These are phyloP conservation scores for Elymus sibiricus DNA, from an alignment of 176 grass and related monocot species.

Conservation along the genomic window DNA sequence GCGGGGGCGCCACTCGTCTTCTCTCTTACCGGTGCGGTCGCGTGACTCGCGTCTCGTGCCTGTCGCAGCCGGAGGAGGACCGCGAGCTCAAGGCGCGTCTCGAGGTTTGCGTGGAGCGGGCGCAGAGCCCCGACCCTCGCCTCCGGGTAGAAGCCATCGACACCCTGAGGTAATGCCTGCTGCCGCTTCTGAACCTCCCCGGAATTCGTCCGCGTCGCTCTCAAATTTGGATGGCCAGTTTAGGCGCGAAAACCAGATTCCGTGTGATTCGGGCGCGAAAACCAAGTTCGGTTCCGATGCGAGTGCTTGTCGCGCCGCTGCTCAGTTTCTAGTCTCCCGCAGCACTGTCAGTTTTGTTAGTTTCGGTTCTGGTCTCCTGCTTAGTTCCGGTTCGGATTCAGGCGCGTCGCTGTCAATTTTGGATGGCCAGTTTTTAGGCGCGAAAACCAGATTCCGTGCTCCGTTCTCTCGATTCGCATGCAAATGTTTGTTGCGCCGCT, in stretches of 20 bases:
- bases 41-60: not conserved
- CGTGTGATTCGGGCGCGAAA: not conserved
- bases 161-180: slow-evolving; percentile 72
- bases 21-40: not conserved
- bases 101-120: slow-evolving; percentile 77
- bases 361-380: not conserved
- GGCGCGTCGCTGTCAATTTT: not conserved
- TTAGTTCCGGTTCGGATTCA: not conserved
- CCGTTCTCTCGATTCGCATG: not conserved
- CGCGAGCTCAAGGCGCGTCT: slow-evolving; percentile 84
- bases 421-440: not conserved
- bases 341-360: too few relatives aligned
- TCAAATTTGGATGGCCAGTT: not conserved
- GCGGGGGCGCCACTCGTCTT: not conserved
- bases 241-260: not conserved
- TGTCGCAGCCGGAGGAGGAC: slow-evolving; percentile 85
- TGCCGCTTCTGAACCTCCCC: not conserved
- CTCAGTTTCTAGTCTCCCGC: not conserved
- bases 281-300: not conserved
- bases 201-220: not conserved
- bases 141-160: slow-evolving; percentile 81
- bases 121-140: slow-evolving; percentile 68
- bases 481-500: not conserved
- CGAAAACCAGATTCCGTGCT: not conserved
- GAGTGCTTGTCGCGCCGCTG: not conserved